Conservation (phyloP, 495 filamentous ascomycete genomes). For the Tuber microsphaerosporum region DNA sequence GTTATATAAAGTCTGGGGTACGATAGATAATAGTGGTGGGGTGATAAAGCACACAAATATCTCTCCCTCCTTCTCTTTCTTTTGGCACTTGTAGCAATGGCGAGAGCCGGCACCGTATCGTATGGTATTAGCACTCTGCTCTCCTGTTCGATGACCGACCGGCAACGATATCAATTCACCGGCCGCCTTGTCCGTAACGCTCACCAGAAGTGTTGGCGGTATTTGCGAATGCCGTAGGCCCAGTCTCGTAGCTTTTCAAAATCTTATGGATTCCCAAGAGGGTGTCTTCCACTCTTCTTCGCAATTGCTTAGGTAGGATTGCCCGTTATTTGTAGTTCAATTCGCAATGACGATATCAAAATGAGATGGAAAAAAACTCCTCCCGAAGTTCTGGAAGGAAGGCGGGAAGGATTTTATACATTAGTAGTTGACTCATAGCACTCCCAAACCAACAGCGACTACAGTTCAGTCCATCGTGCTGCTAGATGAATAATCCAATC, state of each 20-base stretch:
- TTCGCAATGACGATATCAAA: neutral
- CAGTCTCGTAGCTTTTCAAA: neutral
- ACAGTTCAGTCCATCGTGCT: too few relatives aligned
- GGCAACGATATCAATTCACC: neutral
- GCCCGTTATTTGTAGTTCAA: neutral
- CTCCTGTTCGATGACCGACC: neutral
- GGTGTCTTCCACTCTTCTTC: neutral
- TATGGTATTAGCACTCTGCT: neutral
- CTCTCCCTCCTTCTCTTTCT: neutral
- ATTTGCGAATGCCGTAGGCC: neutral
- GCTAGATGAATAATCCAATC: too few relatives aligned
- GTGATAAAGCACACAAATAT: neutral
- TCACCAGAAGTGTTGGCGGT: neutral
- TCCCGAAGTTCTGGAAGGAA: neutral
- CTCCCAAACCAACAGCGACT: too few relatives aligned
- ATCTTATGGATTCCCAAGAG: neutral
- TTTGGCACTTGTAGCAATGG: too few relatives aligned
- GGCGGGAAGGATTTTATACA: too few relatives aligned
- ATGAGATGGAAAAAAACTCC: neutral
- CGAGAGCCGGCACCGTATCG: too few relatives aligned
- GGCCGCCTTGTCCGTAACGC: neutral
- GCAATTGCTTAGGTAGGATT: neutral
- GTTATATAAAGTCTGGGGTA: neutral
- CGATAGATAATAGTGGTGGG: neutral
- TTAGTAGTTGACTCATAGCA: too few relatives aligned